phyloP scores from a whole-genome alignment of 2,329 filamentous ascomycete genomes.

The Pseudopyrenochaeta lycopersici region DNA sequence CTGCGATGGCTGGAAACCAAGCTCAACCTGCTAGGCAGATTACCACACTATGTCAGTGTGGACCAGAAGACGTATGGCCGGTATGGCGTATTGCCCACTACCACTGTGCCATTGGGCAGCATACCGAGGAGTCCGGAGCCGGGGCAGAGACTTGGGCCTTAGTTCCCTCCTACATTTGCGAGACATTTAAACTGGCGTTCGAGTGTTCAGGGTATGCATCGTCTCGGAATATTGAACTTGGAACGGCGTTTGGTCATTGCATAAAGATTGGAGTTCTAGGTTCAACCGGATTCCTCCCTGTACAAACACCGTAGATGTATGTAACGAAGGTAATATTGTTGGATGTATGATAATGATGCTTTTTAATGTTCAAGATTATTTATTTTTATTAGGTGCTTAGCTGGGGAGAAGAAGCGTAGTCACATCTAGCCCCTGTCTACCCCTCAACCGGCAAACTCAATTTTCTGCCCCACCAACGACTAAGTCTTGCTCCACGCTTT shows the following conservation, averaged over 20 bases:
- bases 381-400: too few species aligned
- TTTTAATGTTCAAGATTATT: not conserved
- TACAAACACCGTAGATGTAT: conserved; percentile 12
- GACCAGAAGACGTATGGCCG: conserved; percentile 96
- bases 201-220: conserved; percentile 6
- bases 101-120: conserved; percentile 28
- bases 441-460: conserved; percentile 2
- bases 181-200: not conserved
- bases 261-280: not conserved
- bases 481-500: not conserved
- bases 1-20: conserved; percentile 89
- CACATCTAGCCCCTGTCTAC: not conserved
- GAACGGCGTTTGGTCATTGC: conserved; percentile 9
- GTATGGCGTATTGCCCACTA: conserved; percentile 81
- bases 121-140: conserved; percentile 41
- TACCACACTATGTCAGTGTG: conserved; percentile 92
- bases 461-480: not conserved
- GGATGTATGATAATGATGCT: conserved; percentile 3
- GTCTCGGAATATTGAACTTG: conserved; percentile 2
- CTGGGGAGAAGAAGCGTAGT: not conserved
- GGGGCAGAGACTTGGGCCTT: conserved; percentile 42
- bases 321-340: conserved; percentile 11
- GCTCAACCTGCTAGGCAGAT: conserved; percentile 80
- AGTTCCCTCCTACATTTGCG: not conserved
- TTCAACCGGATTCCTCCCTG: not conserved